These are phyloP conservation scores for Raphidocelis subcapitata DNA, from an alignment of 139 green algal genomes.

Conservation along the genomic window DNA sequence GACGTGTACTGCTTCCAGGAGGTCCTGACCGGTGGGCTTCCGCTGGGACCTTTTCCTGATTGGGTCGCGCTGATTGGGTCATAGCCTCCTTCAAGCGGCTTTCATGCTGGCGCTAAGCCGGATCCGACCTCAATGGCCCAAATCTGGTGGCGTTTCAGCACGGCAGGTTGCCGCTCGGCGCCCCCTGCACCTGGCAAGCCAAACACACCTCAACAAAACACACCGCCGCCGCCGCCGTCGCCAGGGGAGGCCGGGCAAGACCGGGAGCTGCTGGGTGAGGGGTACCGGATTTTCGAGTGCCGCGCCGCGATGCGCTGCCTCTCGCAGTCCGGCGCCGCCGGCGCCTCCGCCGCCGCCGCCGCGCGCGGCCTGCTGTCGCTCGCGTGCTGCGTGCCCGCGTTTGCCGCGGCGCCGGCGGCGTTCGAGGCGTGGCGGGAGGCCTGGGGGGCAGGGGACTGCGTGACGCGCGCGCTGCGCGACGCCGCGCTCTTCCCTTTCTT, in stretches of 20 bases:
- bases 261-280: conserved; percentile 22
- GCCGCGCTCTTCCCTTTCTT: conserved; percentile 45
- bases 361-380: conserved; percentile 14
- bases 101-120: too few relatives aligned
- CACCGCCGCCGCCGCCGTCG: not conserved
- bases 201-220: too few relatives aligned
- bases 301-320: conserved; percentile 41
- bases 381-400: conserved; percentile 3
- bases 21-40: conserved; percentile 36
- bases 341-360: conserved; percentile 9
- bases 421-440: conserved; percentile 40
- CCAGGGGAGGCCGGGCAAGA: conserved; percentile 50
- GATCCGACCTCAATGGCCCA: too few relatives aligned
- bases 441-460: not conserved
- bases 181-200: too few relatives aligned
- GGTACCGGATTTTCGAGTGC: conserved; percentile 42
- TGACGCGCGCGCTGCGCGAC: conserved; percentile 23
- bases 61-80: too few relatives aligned
- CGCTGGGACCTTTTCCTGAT: not conserved
- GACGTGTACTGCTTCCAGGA: conserved; percentile 55
- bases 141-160: too few relatives aligned
- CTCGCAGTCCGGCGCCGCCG: conserved; percentile 1
- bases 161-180: too few relatives aligned
- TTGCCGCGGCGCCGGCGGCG: conserved; percentile 30
- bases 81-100: too few relatives aligned